These are phyloP conservation scores for Stephanodiscus triporus DNA, from an alignment of 108 stramenopile genomes.

Conservation along the genomic window DNA sequence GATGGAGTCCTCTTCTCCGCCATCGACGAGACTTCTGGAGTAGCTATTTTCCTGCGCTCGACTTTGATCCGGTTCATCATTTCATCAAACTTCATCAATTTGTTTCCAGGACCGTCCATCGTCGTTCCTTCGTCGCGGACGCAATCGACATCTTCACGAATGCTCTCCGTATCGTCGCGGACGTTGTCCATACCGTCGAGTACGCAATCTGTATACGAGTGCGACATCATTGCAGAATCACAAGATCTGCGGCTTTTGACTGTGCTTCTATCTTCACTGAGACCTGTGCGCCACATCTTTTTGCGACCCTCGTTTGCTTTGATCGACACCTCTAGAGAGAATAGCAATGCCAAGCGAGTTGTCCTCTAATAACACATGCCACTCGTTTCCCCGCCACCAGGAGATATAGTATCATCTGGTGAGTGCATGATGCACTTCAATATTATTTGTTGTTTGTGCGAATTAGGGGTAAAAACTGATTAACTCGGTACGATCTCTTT, in stretches of 20 bases:
- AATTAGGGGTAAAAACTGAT: too few relatives aligned
- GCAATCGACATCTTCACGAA: background rate
- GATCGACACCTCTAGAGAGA: background rate
- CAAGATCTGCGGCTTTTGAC: constrained; percentile 2
- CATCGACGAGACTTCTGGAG: background rate
- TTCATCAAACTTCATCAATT: constrained; percentile 24
- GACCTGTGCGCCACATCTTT: background rate
- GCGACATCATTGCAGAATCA: background rate
- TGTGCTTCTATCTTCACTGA: background rate
- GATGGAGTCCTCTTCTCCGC: constrained; percentile 3
- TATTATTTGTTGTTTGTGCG: too few relatives aligned
- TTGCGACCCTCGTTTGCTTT: background rate
- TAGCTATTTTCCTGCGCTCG: constrained; percentile 18
- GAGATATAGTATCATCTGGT: too few relatives aligned
- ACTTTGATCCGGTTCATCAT: constrained; percentile 18
- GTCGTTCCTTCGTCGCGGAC: background rate
- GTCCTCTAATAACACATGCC: too few relatives aligned
- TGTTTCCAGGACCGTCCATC: constrained; percentile 3
- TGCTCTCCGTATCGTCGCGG: constrained; percentile 16
- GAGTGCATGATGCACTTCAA: too few relatives aligned
- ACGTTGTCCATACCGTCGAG: too few relatives aligned
- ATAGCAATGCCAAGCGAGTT: too few relatives aligned
- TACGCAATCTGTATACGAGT: constrained; percentile 14
- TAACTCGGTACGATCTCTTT: too few relatives aligned
- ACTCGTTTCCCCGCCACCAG: too few relatives aligned